Base-by-base conservation (phyloP, 257 asterid species). In the Forsythia suspensa region DNA sequence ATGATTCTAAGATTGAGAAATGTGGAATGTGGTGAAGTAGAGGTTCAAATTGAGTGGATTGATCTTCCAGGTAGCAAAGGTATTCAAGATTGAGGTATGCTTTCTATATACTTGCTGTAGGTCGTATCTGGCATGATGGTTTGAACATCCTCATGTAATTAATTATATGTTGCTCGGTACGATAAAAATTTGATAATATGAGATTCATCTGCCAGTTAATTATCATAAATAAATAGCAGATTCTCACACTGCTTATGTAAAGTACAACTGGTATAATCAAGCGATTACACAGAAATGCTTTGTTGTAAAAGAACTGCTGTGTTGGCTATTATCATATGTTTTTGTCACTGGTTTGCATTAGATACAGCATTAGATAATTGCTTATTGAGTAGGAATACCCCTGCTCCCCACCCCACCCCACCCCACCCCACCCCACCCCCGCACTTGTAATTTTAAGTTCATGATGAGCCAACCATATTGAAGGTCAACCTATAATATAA, bases 21-120 rank as follows among this genome's bases (percentile, higher is more conserved):
- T 63, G 88, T 80, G 1, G 86, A 87, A 52, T 43, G 78, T 52
- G 91, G 89, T 66, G 84, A 87, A 81, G 68, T 85, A 2, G 66
- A 87, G 63, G 38, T 85, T 57, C 85, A 87, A 51, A 83, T 87
- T 44, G 89, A 87, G 29, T 77, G 85, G 86, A 61, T 76, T 21
- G 80, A 77, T 55, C 36, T 72, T 72, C 76, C 76, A 0, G 61
- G 65, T 20, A 0, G 18, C 6, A 24, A 63, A 63, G 70, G 70
- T 29, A 21, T 63, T 39, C 6, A 21, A 3, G 7, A 15, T 63
- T 63, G 38, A 63, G 70, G 70, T 63, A 8, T 63, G 70, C 70
- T n/a, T 63, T 24, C 18, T 63, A 63, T 63, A 8, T 63, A 12
- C 67, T 9, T 59, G 21, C 36, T 24, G 70, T 63, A 1, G 5